phyloP scores from a whole-genome alignment of 1,139 yeast genomes.

The Taiozyma onychis region DNA sequence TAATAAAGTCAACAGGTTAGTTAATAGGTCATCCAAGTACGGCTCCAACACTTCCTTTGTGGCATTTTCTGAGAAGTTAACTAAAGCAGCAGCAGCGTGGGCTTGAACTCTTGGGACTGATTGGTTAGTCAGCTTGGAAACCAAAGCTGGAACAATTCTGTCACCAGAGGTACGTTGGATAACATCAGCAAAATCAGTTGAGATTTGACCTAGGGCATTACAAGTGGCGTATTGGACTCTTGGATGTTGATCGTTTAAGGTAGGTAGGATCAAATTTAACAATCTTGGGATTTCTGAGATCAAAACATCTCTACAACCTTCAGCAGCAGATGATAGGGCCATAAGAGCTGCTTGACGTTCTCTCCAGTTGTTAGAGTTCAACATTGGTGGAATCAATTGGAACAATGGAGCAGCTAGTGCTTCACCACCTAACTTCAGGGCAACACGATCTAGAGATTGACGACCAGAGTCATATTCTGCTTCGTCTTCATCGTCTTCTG shows the following conservation, averaged over 20 bases:
- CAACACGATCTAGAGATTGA: conserved; percentile 85
- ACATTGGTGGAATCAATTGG: conserved; percentile 80
- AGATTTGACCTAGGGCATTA: conserved; percentile 94
- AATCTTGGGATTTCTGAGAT: conserved; percentile 77
- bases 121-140: conserved; percentile 64
- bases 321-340: conserved; percentile 97
- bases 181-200: conserved; percentile 92
- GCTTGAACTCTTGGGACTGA: conserved; percentile 92
- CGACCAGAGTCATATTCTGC: conserved; percentile 88
- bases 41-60: conserved; percentile 85
- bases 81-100: conserved; percentile 98
- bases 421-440: conserved; percentile 79
- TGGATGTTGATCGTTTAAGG: conserved; percentile 77
- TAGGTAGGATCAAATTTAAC: conserved; percentile 77
- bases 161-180: conserved; percentile 80
- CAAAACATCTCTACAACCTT: conserved; percentile 90
- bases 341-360: conserved; percentile 95
- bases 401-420: conserved; percentile 81
- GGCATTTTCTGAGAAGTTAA: conserved; percentile 91
- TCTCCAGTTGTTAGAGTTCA: conserved; percentile 75
- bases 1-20: conserved; percentile 66
- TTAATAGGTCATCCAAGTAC: conserved; percentile 73
- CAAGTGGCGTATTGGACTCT: conserved; percentile 97
- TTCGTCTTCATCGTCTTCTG: conserved; percentile 81
- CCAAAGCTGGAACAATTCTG: conserved; percentile 79